Evolutionary conservation across 306 rosid genomes (phyloP), one percentile per base, ranked within the genome.

Genomic region (Quercus wislizeni): DNA sequence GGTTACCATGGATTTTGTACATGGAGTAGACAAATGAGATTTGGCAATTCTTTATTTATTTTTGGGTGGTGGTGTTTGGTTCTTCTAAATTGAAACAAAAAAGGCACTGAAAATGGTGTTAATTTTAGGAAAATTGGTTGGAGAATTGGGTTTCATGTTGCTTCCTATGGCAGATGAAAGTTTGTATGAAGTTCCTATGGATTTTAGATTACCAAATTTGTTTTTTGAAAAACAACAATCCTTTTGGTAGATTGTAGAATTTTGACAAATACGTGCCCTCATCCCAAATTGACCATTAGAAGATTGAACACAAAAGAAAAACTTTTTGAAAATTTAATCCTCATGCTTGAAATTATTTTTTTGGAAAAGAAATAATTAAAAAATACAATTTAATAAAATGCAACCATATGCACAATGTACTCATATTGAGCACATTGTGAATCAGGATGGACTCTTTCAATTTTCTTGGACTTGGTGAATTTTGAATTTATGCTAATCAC

Each of bases 101-200:
- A 33, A 67, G n/a, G 51, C 43, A 15, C 8, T 5, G 70, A n/a
- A 64, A 71, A 55, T 58, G 31, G 79, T 28, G 43, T 84, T 80
- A 43, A 57, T 17, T 56, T 52, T 19, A 35, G 74, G 28, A 55
- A 56, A 69, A 27, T 79, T 75, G 80, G 38, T 74, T 59, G 67
- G 41, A 57, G 23, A 70, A 59, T 27, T 55, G 73, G 31, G 27
- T 67, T 57, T 38, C 12, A 17, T 71, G 67, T 55, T 63, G 69
- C 18, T 43, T 25, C 28, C 21, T 46, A 1, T 55, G 64, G 74
- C 55, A 61, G 28, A 28, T 7, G 30, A 12, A 75, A 61, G 27
- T 27, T 62, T 69, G 9, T 8, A 6, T 11, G 30, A 2, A 54
- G 51, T 15, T 13, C 55, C 21, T 8, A 17, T 5, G 25, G 3